Conservation (phyloP, 306 rosid species). For the Prunus campanulata region DNA sequence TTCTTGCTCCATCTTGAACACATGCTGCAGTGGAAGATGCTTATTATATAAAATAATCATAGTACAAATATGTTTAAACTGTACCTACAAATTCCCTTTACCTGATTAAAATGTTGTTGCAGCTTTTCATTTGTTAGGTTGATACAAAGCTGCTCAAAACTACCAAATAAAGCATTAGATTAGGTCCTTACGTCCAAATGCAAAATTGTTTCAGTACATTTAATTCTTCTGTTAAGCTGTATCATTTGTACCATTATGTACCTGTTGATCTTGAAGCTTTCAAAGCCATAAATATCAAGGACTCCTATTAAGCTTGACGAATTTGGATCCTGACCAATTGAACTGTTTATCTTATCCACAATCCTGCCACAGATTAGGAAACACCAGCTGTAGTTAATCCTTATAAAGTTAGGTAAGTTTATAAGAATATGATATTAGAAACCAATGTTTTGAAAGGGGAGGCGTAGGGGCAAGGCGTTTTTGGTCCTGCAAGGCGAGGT, state of each 20-base stretch:
- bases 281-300: constrained; percentile 89
- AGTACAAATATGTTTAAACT: constrained; percentile 4
- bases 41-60: constrained; percentile 8
- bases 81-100: constrained; percentile 28
- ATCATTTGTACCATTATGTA: constrained; percentile 6
- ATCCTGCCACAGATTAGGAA: constrained; percentile 58
- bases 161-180: constrained; percentile 25
- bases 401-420: constrained; percentile 6
- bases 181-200: background rate
- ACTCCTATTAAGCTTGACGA: constrained; percentile 80
- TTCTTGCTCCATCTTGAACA: constrained; percentile 41
- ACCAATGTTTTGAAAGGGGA: background rate
- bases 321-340: constrained; percentile 83
- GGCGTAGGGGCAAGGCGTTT: too few relatives aligned
- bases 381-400: constrained; percentile 10
- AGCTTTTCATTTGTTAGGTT: constrained; percentile 87
- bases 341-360: constrained; percentile 78
- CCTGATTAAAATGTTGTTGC: constrained; percentile 94
- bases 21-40: constrained; percentile 59
- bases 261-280: constrained; percentile 92
- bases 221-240: background rate
- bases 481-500: too few relatives aligned
- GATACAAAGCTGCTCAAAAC: constrained; percentile 92
- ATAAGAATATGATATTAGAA: constrained; percentile 1
- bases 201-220: background rate